phyloP scores from a whole-genome alignment of 305 asterid species.

The Fraxinus dipetala region DNA sequence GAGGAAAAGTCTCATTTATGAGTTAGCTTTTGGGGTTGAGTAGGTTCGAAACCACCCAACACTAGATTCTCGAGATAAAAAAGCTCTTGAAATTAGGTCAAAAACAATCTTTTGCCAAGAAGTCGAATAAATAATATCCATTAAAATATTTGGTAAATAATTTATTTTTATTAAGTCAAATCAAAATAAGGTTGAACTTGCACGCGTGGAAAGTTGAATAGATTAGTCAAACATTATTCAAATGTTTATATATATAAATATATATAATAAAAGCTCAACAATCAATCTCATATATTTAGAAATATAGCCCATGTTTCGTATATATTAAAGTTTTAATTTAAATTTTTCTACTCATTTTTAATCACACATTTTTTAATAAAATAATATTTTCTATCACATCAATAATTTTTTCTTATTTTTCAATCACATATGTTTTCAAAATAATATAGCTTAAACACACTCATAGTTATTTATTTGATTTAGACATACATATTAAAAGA shows the following conservation, averaged over 20 bases:
- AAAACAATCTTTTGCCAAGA: neutral
- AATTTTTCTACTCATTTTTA: too few relatives aligned
- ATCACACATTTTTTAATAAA: too few relatives aligned
- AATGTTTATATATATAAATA: neutral
- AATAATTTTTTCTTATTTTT: too few relatives aligned
- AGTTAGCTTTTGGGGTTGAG: too few relatives aligned
- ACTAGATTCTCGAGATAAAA: neutral
- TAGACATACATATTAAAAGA: neutral
- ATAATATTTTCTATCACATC: too few relatives aligned
- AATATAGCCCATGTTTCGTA: too few relatives aligned
- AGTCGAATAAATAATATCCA: neutral
- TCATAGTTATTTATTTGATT: neutral
- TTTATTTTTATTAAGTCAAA: neutral
- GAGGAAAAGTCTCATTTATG: too few relatives aligned
- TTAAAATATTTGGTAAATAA: neutral
- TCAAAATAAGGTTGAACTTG: neutral
- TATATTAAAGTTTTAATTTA: too few relatives aligned
- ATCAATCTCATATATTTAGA: neutral
- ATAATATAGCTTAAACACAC: too few relatives aligned
- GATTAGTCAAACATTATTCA: neutral
- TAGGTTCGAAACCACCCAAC: too few relatives aligned
- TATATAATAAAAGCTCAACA: neutral
- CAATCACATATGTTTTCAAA: too few relatives aligned
- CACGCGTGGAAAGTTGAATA: neutral
- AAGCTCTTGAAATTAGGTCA: neutral